A percentile compares a stretch with the other conserved stretches of the same genome.
Conservation (phyloP, 345 rosid species). For the Euphorbia tirucalli region DNA sequence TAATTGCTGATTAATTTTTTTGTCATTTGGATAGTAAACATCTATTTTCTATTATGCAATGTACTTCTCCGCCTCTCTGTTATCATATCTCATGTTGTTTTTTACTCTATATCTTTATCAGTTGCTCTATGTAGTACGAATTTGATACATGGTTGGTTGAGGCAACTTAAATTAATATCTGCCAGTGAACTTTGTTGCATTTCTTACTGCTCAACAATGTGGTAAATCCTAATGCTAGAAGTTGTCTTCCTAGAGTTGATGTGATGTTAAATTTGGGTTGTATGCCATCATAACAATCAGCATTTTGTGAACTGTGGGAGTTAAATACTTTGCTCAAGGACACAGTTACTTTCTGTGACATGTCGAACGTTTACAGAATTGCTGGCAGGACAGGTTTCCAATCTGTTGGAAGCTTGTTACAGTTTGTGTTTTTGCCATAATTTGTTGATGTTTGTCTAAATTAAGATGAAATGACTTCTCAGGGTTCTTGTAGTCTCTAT, state of each 20-base stretch:
- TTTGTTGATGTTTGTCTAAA: neutral
- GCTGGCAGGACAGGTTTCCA: neutral
- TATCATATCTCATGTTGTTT: neutral
- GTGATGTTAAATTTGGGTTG: neutral
- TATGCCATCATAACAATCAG: neutral
- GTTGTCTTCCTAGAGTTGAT: neutral
- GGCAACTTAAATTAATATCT: neutral
- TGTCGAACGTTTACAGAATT: neutral
- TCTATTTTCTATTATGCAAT: neutral
- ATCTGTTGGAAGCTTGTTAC: neutral
- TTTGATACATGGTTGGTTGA: neutral
- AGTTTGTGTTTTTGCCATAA: neutral
- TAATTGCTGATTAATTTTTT: neutral
- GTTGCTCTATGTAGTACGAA: neutral
- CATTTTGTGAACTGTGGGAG: no score
- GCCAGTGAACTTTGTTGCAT: neutral
- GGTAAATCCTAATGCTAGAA: neutral
- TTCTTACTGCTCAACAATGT: neutral
- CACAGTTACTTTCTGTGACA: neutral
- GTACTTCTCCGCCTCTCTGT: neutral
- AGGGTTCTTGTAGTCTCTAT: neutral
- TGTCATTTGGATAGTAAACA: neutral
- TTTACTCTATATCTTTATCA: no score
- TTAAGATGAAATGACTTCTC: neutral
- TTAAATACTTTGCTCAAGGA: neutral